Percentiles rank a stretch among this genome's conserved stretches.
These are phyloP conservation scores for Termitomyces sp. DNA, from an alignment of 1,284 basidiomycete species.

Conservation along the genomic window DNA sequence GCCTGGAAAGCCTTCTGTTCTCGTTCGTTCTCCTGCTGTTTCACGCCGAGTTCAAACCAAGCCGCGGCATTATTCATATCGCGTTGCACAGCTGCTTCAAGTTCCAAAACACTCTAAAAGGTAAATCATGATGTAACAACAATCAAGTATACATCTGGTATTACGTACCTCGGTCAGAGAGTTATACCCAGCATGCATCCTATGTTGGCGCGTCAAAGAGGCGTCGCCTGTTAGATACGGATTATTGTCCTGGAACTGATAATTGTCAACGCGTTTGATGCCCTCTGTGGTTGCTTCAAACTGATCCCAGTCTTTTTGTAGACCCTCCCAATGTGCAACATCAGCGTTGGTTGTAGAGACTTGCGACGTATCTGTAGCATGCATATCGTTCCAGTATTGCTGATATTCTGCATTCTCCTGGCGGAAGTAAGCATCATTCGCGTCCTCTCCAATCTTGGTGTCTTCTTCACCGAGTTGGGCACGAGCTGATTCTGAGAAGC, in stretches of 20 bases:
- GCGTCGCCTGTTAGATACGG: conserved; percentile 68
- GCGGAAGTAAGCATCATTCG: conserved; percentile 64
- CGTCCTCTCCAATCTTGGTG: conserved; percentile 37
- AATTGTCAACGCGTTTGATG: conserved; percentile 53
- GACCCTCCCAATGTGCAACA: conserved; percentile 34
- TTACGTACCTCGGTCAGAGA: conserved; percentile 56
- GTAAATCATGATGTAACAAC: conserved; percentile 7
- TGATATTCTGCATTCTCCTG: conserved; percentile 68
- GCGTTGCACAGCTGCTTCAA: conserved; percentile 86
- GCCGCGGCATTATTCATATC: conserved; percentile 68
- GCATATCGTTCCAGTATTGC: conserved; percentile 45
- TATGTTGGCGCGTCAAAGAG: conserved; percentile 51
- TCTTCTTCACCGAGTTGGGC: conserved; percentile 13
- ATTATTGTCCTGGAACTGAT: conserved; percentile 80
- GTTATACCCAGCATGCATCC: conserved; percentile 42
- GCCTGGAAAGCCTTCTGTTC: conserved; percentile 90
- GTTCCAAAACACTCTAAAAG: conserved; percentile 75
- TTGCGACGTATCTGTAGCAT: conserved; percentile 8
- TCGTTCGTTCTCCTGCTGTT: conserved; percentile 97
- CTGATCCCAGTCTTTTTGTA: conserved; percentile 83
- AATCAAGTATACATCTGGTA: not conserved
- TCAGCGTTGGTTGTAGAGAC: conserved; percentile 21
- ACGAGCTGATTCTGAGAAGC: conserved; percentile 13
- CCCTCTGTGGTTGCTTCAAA: conserved; percentile 69
- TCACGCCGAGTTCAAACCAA: conserved; percentile 93